phyloP scores from a whole-genome alignment of 2,329 filamentous ascomycete species.

The Hymenoscyphus infarciens region DNA sequence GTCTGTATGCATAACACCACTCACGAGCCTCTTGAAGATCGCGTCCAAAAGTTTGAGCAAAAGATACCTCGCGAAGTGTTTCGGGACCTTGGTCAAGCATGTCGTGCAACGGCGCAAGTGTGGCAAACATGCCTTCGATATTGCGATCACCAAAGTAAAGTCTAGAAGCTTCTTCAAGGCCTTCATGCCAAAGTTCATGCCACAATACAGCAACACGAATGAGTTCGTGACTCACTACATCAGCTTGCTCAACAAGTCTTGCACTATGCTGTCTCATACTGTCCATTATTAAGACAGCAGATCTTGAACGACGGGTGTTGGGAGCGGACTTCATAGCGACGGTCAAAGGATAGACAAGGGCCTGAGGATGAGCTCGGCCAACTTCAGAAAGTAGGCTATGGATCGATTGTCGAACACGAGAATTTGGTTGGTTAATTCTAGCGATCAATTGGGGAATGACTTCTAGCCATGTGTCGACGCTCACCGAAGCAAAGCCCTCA shows the following conservation, averaged over 20 bases:
- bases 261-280: conserved; percentile 95
- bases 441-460: conserved; percentile 97
- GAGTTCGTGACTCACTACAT: conserved; percentile 90
- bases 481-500: conserved; percentile 87
- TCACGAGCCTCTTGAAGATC: conserved; percentile 93
- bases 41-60: conserved; percentile 93
- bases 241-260: conserved; percentile 88
- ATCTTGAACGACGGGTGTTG: conserved; percentile 76
- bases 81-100: conserved; percentile 88
- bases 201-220: conserved; percentile 95
- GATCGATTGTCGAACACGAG: conserved; percentile 81
- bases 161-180: conserved; percentile 90
- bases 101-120: conserved; percentile 84
- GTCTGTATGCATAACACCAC: conserved; percentile 90
- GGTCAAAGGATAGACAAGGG: conserved; percentile 92
- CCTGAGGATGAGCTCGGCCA: conserved; percentile 90
- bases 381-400: conserved; percentile 91
- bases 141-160: conserved; percentile 98
- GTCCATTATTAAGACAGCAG: conserved; percentile 92
- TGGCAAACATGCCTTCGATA: conserved; percentile 94
- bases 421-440: conserved; percentile 93
- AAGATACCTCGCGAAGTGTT: conserved; percentile 92
- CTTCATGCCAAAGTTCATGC: conserved; percentile 99
- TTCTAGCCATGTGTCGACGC: conserved; percentile 96
- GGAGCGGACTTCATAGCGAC: conserved; percentile 95